A percentile compares a stretch with the other conserved stretches of the same genome.
phyloP scores from a whole-genome alignment of 164 flowering plant genomes.

The Kingdonia uniflora region DNA sequence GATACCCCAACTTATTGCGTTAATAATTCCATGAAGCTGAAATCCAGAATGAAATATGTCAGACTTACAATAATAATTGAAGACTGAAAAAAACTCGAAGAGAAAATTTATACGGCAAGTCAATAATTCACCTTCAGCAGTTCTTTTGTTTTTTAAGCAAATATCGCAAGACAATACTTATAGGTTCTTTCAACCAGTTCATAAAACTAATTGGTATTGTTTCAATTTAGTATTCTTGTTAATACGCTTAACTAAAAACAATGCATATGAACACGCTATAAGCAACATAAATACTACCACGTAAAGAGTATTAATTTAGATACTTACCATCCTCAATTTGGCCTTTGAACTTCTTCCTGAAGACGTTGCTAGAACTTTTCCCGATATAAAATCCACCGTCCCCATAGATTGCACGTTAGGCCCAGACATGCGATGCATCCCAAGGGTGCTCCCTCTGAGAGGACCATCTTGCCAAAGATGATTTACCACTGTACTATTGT shows the following conservation, averaged over 20 bases:
- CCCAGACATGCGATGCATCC: constrained; percentile 12
- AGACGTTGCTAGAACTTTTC: constrained; percentile 4
- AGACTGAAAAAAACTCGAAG: neutral
- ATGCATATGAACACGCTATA: too few relatives aligned
- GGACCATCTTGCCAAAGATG: constrained; percentile 6
- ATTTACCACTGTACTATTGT: neutral
- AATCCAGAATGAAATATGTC: too few relatives aligned
- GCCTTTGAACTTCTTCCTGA: constrained; percentile 15
- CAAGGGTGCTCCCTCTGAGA: constrained; percentile 8
- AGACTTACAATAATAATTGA: neutral
- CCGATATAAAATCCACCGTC: constrained; percentile 35
- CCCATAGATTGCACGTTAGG: constrained; percentile 25
- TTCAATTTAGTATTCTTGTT: too few relatives aligned
- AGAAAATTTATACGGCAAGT: too few relatives aligned
- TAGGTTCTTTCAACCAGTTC: too few relatives aligned
- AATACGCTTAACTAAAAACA: too few relatives aligned
- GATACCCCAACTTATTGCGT: constrained; percentile 68
- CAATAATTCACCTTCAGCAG: too few relatives aligned
- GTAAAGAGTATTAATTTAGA: too few relatives aligned
- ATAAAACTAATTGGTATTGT: too few relatives aligned
- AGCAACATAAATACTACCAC: too few relatives aligned
- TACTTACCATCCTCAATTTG: constrained; percentile 1
- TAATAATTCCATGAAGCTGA: constrained; percentile 75
- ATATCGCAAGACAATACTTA: too few relatives aligned
- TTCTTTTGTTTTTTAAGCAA: too few relatives aligned